Evolutionary conservation across 352 stramenopile species (phyloP).

Genomic region (Globisporangium abappressorium): DNA sequence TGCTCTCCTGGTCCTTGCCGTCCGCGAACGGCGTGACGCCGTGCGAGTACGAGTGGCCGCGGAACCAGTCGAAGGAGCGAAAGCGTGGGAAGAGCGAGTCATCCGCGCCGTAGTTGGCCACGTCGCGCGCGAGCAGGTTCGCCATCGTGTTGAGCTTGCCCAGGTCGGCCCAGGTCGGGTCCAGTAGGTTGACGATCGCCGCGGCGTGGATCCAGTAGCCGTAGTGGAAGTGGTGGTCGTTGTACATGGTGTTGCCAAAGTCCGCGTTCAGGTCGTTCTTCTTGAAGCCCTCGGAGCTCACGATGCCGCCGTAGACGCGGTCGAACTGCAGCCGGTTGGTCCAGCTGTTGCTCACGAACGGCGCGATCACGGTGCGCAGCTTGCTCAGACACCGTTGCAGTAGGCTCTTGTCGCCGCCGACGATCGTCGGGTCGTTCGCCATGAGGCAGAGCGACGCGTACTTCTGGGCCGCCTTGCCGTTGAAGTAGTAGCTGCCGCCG

Average conservation of each 20-base stretch:
- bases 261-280: conserved; percentile 48
- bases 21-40: conserved; percentile 39
- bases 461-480: conserved; percentile 70
- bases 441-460: conserved; percentile 74
- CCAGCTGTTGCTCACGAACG: conserved; percentile 33
- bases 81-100: not conserved
- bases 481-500: conserved; percentile 75
- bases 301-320: conserved; percentile 50
- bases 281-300: conserved; percentile 58
- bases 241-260: conserved; percentile 76
- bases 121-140: conserved; percentile 44
- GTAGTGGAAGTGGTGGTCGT: conserved; percentile 78
- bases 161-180: conserved; percentile 58
- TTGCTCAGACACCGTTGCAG: conserved; percentile 61
- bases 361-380: conserved; percentile 37
- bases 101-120: conserved; percentile 38
- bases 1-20: conserved; percentile 65
- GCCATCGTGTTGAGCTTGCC: conserved; percentile 38
- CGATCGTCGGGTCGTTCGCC: conserved; percentile 62
- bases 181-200: conserved; percentile 58
- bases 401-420: conserved; percentile 46
- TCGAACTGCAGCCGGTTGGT: conserved; percentile 43
- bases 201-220: conserved; percentile 70
- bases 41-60: conserved; percentile 67
- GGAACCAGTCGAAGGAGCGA: conserved; percentile 62